Evolutionary conservation across 345 rosid species (phyloP).

Genomic region (rapeseed (Brassica napus)): DNA sequence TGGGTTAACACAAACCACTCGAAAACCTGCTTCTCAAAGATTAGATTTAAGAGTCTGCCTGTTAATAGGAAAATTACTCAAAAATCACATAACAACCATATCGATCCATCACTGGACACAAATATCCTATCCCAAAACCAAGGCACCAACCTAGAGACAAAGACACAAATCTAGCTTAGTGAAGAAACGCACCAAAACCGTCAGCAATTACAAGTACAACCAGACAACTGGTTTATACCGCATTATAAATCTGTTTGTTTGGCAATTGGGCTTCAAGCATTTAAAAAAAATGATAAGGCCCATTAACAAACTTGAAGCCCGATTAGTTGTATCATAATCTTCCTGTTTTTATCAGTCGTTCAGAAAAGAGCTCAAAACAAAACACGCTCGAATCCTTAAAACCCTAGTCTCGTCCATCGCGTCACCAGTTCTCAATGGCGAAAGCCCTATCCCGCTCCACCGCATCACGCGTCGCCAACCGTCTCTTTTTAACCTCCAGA

Average conservation of each 20-base stretch:
- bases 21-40: no score
- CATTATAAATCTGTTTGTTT: not conserved
- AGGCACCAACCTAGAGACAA: no score
- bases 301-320: not conserved
- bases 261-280: not conserved
- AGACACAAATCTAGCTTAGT: no score
- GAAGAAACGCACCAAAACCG: no score
- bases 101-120: no score
- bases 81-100: no score
- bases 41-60: no score
- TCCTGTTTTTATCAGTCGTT: not conserved
- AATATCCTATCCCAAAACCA: no score
- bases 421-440: slow-evolving; percentile 34
- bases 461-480: slow-evolving; percentile 32
- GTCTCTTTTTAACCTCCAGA: slow-evolving; percentile 22
- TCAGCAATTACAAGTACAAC: no score
- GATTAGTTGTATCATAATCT: not conserved
- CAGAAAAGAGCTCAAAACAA: not conserved
- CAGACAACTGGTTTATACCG: not conserved
- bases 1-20: no score
- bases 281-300: not conserved
- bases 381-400: slow-evolving; percentile 7
- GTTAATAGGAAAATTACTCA: no score
- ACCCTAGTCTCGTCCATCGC: slow-evolving; percentile 28
- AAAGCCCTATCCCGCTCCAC: slow-evolving; percentile 30